phyloP scores from a whole-genome alignment of 1,139 yeast genomes.

The Magnusiomyces sp. region DNA sequence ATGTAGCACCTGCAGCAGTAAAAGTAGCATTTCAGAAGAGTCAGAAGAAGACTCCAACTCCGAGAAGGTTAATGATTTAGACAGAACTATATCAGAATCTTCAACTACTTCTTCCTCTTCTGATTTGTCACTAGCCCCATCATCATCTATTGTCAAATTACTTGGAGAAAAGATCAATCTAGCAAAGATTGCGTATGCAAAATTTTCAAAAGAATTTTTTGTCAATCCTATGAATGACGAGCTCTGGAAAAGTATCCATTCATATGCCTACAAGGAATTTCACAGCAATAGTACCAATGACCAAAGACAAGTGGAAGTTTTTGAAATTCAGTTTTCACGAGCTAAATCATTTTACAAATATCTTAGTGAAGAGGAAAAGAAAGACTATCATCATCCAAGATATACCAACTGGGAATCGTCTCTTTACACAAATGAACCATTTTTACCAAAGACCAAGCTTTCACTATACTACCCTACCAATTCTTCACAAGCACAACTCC shows the following conservation, averaged over 20 bases:
- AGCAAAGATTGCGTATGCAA: too few species aligned
- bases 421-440: slow-evolving; percentile 23
- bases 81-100: background rate
- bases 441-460: slow-evolving; percentile 5
- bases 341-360: background rate
- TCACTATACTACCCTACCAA: background rate
- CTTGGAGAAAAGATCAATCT: background rate
- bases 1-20: background rate
- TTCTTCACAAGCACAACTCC: background rate
- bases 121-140: background rate
- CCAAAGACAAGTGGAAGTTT: slow-evolving; percentile 49
- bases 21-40: background rate
- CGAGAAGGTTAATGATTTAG: background rate
- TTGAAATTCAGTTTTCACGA: slow-evolving; percentile 49
- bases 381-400: background rate
- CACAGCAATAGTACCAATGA: slow-evolving; percentile 28
- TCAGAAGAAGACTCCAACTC: background rate
- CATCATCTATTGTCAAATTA: background rate
- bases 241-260: slow-evolving; percentile 33
- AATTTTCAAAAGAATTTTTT: background rate
- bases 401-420: slow-evolving; percentile 50
- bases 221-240: background rate
- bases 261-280: slow-evolving; percentile 32
- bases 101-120: background rate
- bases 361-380: background rate